phyloP scores from a whole-genome alignment of 2,329 filamentous ascomycete species.

The Colletotrichum eremochloae region DNA sequence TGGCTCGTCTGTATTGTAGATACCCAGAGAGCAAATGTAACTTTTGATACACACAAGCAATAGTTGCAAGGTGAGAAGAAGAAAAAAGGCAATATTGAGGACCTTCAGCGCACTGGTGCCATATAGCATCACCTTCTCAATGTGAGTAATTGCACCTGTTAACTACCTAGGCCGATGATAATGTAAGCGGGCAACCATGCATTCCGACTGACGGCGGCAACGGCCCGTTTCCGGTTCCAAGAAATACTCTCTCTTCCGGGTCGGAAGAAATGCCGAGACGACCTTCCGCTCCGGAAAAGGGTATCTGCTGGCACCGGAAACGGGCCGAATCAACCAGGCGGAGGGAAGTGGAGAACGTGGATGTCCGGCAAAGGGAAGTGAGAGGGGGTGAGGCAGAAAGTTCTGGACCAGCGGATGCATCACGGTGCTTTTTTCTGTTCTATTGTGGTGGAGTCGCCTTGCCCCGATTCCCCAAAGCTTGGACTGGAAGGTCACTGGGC shows the following conservation, averaged over 20 bases:
- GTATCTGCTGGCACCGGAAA: background rate
- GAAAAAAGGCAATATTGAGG: background rate
- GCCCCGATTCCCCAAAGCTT: background rate
- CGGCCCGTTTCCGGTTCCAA: background rate
- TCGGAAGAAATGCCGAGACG: background rate
- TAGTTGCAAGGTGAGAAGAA: background rate
- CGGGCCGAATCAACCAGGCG: background rate
- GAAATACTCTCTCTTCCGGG: background rate
- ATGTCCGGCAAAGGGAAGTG: background rate
- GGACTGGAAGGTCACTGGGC: slow-evolving; percentile 8
- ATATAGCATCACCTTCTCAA: background rate
- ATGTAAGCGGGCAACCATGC: background rate
- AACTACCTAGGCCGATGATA: background rate
- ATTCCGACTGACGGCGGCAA: background rate
- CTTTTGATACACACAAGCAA: slow-evolving; percentile 7
- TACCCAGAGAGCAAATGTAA: slow-evolving; percentile 35
- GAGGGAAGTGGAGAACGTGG: background rate
- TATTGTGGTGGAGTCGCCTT: background rate
- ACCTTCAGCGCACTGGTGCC: background rate
- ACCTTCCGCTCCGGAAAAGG: background rate
- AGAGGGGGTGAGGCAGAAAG: slow-evolving; percentile 13
- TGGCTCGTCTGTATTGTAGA: slow-evolving; percentile 13
- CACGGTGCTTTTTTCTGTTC: background rate
- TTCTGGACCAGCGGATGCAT: slow-evolving; percentile 13
- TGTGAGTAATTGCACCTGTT: background rate